A percentile compares a stretch with the other conserved stretches of the same genome.
Evolutionary conservation across 495 filamentous ascomycete species (phyloP).

Genomic region (Aspergillus cavernicola): DNA sequence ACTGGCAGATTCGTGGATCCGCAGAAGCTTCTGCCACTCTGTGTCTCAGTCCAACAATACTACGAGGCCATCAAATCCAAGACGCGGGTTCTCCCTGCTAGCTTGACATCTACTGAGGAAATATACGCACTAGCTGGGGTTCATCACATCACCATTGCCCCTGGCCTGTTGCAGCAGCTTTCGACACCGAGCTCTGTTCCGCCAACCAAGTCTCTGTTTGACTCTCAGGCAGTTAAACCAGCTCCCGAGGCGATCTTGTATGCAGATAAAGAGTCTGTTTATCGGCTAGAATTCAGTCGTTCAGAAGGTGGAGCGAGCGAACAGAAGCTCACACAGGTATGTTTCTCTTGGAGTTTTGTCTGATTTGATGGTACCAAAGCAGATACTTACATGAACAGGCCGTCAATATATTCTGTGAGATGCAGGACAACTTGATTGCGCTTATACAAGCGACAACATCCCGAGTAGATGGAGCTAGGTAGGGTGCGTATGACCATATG

Average conservation of each 20-base stretch:
- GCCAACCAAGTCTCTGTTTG: slow-evolving; percentile 35
- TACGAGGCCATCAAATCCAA: slow-evolving; percentile 37
- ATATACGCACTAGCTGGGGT: slow-evolving; percentile 55
- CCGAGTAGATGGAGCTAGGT: neutral
- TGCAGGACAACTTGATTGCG: slow-evolving; percentile 43
- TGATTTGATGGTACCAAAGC: neutral
- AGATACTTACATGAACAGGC: slow-evolving; percentile 30
- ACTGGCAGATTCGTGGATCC: slow-evolving; percentile 33
- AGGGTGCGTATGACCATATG: neutral
- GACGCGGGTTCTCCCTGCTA: slow-evolving; percentile 55
- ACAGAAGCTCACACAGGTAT: slow-evolving; percentile 49
- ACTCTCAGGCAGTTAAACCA: slow-evolving; percentile 13
- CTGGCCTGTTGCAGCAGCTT: slow-evolving; percentile 46
- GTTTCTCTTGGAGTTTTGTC: slow-evolving; percentile 5
- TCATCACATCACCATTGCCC: slow-evolving; percentile 55
- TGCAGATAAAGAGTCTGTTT: slow-evolving; percentile 41
- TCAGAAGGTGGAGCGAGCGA: slow-evolving; percentile 46
- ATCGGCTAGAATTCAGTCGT: slow-evolving; percentile 47
- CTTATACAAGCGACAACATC: neutral
- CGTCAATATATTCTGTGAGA: slow-evolving; percentile 58
- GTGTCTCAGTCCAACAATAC: slow-evolving; percentile 49
- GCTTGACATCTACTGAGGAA: slow-evolving; percentile 53
- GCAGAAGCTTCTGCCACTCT: slow-evolving; percentile 44
- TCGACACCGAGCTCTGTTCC: slow-evolving; percentile 29
- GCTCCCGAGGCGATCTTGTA: slow-evolving; percentile 20